These are phyloP conservation scores for Fomitopsis pinicola DNA, from an alignment of 1,284 basidiomycete species.

Conservation along the genomic window DNA sequence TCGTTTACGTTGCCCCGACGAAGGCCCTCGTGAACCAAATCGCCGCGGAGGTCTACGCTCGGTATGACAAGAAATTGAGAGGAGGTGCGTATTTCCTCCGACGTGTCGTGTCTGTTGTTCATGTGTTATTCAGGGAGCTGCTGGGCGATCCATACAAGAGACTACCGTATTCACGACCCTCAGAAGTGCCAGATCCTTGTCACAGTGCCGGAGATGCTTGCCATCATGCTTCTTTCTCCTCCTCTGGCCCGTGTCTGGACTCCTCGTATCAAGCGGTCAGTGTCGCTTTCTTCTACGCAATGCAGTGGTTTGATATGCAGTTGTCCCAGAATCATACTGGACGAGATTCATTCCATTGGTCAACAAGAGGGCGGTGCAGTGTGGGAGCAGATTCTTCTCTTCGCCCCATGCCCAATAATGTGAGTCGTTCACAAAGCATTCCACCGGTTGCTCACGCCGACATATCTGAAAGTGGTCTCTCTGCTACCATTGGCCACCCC, in stretches of 20 bases:
- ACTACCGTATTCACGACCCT: slow-evolving; percentile 59
- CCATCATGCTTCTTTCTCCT: slow-evolving; percentile 65
- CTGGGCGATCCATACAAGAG: slow-evolving; percentile 69
- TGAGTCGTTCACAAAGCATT: slow-evolving; percentile 25
- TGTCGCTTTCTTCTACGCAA: not conserved
- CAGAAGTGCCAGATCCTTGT: slow-evolving; percentile 67
- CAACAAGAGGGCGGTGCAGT: slow-evolving; percentile 63
- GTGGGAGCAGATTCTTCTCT: slow-evolving; percentile 66
- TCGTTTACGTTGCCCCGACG: slow-evolving; percentile 73
- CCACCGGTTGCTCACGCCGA: not conserved
- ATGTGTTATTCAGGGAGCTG: slow-evolving; percentile 37
- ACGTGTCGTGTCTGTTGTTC: not conserved
- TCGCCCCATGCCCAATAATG: slow-evolving; percentile 69
- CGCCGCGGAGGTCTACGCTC: slow-evolving; percentile 65
- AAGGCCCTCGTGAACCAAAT: slow-evolving; percentile 69
- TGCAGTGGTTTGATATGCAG: not conserved
- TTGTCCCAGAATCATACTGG: slow-evolving; percentile 56
- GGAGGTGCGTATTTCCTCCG: slow-evolving; percentile 29
- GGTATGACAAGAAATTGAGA: slow-evolving; percentile 59
- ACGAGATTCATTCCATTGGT: slow-evolving; percentile 71
- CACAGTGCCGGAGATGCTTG: slow-evolving; percentile 67
- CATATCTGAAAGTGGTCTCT: slow-evolving; percentile 48
- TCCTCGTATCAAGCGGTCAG: slow-evolving; percentile 55
- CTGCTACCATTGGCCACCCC: slow-evolving; percentile 65
- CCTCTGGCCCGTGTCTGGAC: slow-evolving; percentile 57